Evolutionary conservation across 2,329 filamentous ascomycete genomes (phyloP).

Genomic region (Sclerotinia nivalis): DNA sequence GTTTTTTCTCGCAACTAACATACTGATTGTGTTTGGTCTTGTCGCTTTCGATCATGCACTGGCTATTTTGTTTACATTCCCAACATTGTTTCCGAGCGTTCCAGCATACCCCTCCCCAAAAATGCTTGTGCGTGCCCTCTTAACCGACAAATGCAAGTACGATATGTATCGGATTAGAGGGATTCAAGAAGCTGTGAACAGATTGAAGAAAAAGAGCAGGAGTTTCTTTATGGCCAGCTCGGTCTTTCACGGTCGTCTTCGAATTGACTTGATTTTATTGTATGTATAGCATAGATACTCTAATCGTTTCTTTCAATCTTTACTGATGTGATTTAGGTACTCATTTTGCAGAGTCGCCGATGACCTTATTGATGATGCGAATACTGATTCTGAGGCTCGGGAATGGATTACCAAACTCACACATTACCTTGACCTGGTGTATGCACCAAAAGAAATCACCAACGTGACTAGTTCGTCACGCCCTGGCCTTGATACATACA

Average conservation of each 20-base stretch:
- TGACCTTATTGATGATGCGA: constrained; percentile 69
- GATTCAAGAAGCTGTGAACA: constrained; percentile 58
- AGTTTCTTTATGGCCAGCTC: constrained; percentile 74
- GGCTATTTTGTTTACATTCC: constrained; percentile 65
- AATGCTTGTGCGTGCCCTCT: constrained; percentile 54
- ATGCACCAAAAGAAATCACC: constrained; percentile 41
- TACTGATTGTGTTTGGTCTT: constrained; percentile 67
- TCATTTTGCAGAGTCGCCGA: constrained; percentile 74
- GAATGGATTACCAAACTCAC: constrained; percentile 60
- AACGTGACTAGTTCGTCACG: constrained; percentile 29
- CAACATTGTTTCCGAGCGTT: constrained; percentile 54
- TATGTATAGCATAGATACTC: constrained; percentile 41
- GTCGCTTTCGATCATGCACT: constrained; percentile 69
- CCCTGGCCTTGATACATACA: constrained; percentile 29
- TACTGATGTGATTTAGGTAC: constrained; percentile 50
- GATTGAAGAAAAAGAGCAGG: constrained; percentile 64
- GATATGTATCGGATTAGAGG: constrained; percentile 59
- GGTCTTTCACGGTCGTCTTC: constrained; percentile 65
- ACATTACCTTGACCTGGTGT: constrained; percentile 57
- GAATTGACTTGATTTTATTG: constrained; percentile 67
- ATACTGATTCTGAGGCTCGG: constrained; percentile 52
- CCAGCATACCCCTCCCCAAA: constrained; percentile 51
- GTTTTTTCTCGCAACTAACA: constrained; percentile 72
- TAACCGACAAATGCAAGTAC: constrained; percentile 50
- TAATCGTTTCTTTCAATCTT: too few relatives aligned